These are phyloP conservation scores for Dunaliella primolecta DNA, from an alignment of 139 green algal genomes.

Conservation along the genomic window DNA sequence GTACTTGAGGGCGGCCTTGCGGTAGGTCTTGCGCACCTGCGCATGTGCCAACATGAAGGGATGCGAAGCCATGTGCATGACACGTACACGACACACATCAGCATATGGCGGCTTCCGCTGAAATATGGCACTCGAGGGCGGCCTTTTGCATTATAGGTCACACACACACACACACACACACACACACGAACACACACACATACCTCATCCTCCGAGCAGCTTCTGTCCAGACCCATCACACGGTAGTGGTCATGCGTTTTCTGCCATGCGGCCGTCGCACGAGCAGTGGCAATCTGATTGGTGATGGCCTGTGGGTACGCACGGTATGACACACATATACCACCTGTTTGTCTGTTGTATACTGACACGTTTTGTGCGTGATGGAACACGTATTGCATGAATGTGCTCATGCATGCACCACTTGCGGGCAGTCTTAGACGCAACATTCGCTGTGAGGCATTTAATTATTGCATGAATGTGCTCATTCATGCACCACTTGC, in stretches of 20 bases:
- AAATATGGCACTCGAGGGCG: not conserved
- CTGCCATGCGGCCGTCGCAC: constrained; percentile 24
- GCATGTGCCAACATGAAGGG: constrained; percentile 10
- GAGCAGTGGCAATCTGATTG: constrained; percentile 24
- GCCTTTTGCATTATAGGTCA: not conserved
- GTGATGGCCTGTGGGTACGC: not conserved
- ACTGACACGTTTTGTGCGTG: not conserved
- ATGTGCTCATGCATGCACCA: not conserved
- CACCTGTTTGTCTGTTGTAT: not conserved
- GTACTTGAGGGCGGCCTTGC: constrained; percentile 55
- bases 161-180: not conserved
- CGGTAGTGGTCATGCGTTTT: constrained; percentile 62
- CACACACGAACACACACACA: not conserved
- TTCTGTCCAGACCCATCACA: constrained; percentile 50
- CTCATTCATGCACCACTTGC: not conserved
- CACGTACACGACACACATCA: not conserved
- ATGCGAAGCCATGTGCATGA: not conserved
- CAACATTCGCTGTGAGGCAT: not conserved
- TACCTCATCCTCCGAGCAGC: constrained; percentile 5
- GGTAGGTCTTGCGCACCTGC: constrained; percentile 51
- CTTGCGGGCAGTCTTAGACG: not conserved
- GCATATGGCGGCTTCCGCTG: not conserved
- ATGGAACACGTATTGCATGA: not conserved
- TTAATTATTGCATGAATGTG: not conserved
- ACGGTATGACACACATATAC: too few relatives aligned